Conservation (phyloP, 352 stramenopile species). For the Phytophthora palmivora region DNA sequence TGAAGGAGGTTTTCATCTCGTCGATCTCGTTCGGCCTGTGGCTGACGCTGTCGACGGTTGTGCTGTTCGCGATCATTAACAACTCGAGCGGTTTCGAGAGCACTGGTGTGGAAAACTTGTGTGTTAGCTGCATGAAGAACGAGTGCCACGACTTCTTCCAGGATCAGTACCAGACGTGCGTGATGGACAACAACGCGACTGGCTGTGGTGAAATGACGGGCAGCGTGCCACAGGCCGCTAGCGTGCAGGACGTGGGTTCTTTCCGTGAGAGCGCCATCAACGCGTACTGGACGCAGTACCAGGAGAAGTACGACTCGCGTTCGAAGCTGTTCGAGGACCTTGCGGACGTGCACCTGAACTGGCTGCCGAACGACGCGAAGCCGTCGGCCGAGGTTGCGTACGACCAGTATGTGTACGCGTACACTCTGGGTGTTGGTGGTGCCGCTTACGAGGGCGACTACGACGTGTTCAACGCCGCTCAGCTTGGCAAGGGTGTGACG, state of each 20-base stretch:
- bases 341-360: conserved; percentile 62
- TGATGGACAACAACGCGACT: conserved; percentile 52
- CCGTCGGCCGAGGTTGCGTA: conserved; percentile 53
- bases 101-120: conserved; percentile 67
- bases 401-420: conserved; percentile 67
- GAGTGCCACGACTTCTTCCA: conserved; percentile 72
- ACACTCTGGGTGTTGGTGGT: conserved; percentile 50
- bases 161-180: conserved; percentile 55
- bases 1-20: conserved; percentile 74
- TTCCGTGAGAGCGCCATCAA: conserved; percentile 52
- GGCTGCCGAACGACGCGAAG: conserved; percentile 44
- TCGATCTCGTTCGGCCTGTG: conserved; percentile 75
- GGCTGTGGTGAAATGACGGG: conserved; percentile 71
- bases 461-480: conserved; percentile 51
- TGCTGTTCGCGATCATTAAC: conserved; percentile 67
- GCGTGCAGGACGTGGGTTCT: conserved; percentile 39
- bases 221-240: conserved; percentile 48
- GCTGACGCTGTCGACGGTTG: conserved; percentile 69
- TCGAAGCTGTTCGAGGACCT: conserved; percentile 65
- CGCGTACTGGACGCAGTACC: conserved; percentile 53
- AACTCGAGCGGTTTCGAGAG: conserved; percentile 64
- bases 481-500: conserved; percentile 51
- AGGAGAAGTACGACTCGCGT: conserved; percentile 55
- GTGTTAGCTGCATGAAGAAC: conserved; percentile 61
- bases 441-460: conserved; percentile 41